Percentiles rank a stretch among this genome's conserved stretches.
These are phyloP conservation scores for Fusarium verrucosum DNA, from an alignment of 2,329 filamentous ascomycete genomes.

Conservation along the genomic window DNA sequence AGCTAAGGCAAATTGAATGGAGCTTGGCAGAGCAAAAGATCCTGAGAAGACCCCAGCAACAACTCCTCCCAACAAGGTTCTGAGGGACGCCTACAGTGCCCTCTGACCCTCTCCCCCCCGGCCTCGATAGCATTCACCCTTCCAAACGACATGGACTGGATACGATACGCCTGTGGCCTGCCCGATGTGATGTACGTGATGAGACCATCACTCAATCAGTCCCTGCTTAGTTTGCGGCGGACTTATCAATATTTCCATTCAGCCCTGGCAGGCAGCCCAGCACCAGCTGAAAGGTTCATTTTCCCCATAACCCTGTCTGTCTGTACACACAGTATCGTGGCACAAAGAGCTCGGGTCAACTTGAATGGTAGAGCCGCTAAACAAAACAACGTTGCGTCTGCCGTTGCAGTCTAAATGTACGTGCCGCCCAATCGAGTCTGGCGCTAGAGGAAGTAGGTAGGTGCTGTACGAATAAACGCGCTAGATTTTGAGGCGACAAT, in stretches of 20 bases:
- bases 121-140: not conserved
- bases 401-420: constrained; percentile 17
- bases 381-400: constrained; percentile 34
- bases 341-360: constrained; percentile 14
- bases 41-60: constrained; percentile 17
- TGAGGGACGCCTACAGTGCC: constrained; percentile 1
- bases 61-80: constrained; percentile 22
- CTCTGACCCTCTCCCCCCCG: not conserved
- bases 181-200: constrained; percentile 2
- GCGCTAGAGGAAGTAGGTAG: not conserved
- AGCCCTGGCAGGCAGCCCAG: not conserved
- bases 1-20: constrained; percentile 25
- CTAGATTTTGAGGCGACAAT: constrained; percentile 12
- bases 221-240: not conserved
- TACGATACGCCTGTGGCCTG: not conserved
- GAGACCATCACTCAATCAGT: constrained; percentile 10
- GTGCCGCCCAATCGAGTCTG: constrained; percentile 10
- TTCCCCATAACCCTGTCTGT: constrained; percentile 10
- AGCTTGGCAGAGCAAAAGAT: constrained; percentile 33
- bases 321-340: constrained; percentile 8
- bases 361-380: constrained; percentile 26
- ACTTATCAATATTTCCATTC: not conserved
- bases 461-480: not conserved
- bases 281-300: constrained; percentile 21
- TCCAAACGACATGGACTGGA: not conserved